A percentile compares a stretch with the other conserved stretches of the same genome.
Conservation (phyloP, 495 filamentous ascomycete genomes). For the Annulohypoxylon bovei region DNA sequence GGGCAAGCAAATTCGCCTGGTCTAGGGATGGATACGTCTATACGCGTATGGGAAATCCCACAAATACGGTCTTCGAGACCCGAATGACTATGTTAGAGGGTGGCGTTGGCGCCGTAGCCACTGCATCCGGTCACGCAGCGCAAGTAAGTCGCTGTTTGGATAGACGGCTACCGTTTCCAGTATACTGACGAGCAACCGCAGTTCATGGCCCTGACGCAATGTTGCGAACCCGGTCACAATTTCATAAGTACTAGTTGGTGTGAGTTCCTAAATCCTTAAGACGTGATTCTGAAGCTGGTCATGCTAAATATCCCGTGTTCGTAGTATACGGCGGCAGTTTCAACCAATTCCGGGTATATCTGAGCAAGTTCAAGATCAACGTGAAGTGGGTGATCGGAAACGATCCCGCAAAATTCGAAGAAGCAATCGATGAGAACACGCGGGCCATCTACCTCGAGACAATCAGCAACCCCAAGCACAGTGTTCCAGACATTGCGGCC, state of each 20-base stretch:
- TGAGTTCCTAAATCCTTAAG: slow-evolving; percentile 28
- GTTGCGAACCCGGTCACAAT: slow-evolving; percentile 53
- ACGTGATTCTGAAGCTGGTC: not conserved
- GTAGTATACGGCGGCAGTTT: slow-evolving; percentile 53
- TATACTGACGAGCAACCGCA: slow-evolving; percentile 31
- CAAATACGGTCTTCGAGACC: slow-evolving; percentile 54
- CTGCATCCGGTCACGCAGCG: slow-evolving; percentile 54
- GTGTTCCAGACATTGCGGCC: slow-evolving; percentile 52
- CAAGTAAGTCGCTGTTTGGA: slow-evolving; percentile 33
- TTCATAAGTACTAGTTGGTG: slow-evolving; percentile 54
- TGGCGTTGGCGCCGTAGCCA: slow-evolving; percentile 54
- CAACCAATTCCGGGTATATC: slow-evolving; percentile 56
- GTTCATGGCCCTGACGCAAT: slow-evolving; percentile 57
- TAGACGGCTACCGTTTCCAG: not conserved
- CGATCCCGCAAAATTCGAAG: slow-evolving; percentile 48
- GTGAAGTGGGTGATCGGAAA: slow-evolving; percentile 55
- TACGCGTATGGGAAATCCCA: slow-evolving; percentile 57
- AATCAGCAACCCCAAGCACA: slow-evolving; percentile 57
- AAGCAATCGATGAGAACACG: slow-evolving; percentile 54
- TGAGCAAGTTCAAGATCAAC: slow-evolving; percentile 54
- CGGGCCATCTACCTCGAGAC: slow-evolving; percentile 55
- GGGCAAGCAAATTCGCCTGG: slow-evolving; percentile 55
- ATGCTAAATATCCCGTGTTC: slow-evolving; percentile 7
- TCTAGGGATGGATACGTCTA: slow-evolving; percentile 56
- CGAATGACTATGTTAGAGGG: slow-evolving; percentile 56